Evolutionary conservation across 2,329 filamentous ascomycete species (phyloP).

Genomic region (Ophioceras dolichostomum): DNA sequence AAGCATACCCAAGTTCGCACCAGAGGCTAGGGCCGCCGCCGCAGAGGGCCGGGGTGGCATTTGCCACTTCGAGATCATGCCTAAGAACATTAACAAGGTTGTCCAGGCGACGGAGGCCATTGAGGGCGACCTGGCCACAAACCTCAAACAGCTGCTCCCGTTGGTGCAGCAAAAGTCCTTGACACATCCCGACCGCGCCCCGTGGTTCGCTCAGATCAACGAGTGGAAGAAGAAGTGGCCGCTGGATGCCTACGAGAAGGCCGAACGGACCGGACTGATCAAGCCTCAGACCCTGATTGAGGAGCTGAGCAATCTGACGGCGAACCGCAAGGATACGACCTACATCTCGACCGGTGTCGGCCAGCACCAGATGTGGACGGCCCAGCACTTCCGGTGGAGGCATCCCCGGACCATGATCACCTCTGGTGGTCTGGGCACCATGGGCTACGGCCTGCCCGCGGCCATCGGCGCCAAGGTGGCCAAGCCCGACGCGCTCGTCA

Average conservation of each 20-base stretch:
- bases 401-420: constrained; percentile 90
- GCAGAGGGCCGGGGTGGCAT: constrained; percentile 83
- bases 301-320: constrained; percentile 75
- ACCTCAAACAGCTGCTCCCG: constrained; percentile 65
- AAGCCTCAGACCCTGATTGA: constrained; percentile 92
- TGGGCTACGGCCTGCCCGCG: constrained; percentile 90
- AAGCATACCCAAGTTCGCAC: constrained; percentile 76
- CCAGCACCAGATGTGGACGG: constrained; percentile 98
- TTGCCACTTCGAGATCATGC: constrained; percentile 95
- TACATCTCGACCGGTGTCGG: constrained; percentile 91
- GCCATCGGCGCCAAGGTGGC: constrained; percentile 90
- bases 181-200: constrained; percentile 55
- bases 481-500: constrained; percentile 65
- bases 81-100: constrained; percentile 99
- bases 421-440: constrained; percentile 87
- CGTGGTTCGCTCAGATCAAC: constrained; percentile 84
- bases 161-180: constrained; percentile 50
- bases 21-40: constrained; percentile 73
- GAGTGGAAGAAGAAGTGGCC: constrained; percentile 91
- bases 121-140: constrained; percentile 79
- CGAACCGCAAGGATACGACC: constrained; percentile 67
- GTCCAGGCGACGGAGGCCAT: constrained; percentile 92
- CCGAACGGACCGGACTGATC: constrained; percentile 65
- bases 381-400: constrained; percentile 93
- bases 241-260: constrained; percentile 66